These are phyloP conservation scores for Fusarium gaditjirri DNA, from an alignment of 2,329 filamentous ascomycete species.

Conservation along the genomic window DNA sequence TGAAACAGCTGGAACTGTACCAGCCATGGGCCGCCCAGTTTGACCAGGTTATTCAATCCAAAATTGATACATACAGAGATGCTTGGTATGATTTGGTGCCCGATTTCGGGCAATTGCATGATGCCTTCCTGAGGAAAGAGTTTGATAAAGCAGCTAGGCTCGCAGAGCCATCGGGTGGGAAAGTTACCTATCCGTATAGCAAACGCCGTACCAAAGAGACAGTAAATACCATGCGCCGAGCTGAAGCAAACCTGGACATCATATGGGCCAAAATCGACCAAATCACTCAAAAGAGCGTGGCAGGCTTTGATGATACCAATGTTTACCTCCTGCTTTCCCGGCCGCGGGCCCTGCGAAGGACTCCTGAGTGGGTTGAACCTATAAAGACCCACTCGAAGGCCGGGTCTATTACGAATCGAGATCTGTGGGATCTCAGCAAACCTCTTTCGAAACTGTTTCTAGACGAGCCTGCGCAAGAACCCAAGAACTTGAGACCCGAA, in stretches of 20 bases:
- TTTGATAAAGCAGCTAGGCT: neutral
- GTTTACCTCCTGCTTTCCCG: neutral
- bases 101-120: neutral
- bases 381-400: neutral
- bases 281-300: fast-evolving
- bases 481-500: neutral
- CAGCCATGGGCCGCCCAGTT: neutral
- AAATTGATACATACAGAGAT: no score
- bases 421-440: neutral
- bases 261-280: neutral
- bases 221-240: neutral
- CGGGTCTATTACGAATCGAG: fast-evolving
- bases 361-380: neutral
- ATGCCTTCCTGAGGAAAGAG: neutral
- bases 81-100: neutral
- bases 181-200: neutral
- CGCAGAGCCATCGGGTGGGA: neutral
- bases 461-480: neutral
- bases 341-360: neutral
- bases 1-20: neutral
- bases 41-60: fast-evolving
- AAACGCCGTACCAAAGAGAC: neutral
- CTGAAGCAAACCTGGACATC: neutral
- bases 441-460: neutral
- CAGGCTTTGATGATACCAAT: fast-evolving